A percentile compares a stretch with the other conserved stretches of the same genome.
These are phyloP conservation scores for Corchorus capsularis DNA, from an alignment of 345 rosid genomes.

Conservation along the genomic window DNA sequence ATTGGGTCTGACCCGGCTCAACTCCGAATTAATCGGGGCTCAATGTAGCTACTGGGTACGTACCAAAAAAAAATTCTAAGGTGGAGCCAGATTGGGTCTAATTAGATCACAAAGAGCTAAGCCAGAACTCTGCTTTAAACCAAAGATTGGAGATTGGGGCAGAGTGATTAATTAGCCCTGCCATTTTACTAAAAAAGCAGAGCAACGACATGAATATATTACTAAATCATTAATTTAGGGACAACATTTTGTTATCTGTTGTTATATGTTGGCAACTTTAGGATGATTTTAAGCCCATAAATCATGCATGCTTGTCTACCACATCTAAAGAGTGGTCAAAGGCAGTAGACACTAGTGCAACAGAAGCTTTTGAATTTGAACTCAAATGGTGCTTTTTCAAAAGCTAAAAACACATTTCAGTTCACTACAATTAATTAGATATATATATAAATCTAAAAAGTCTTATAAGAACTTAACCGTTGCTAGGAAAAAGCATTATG, in stretches of 20 bases:
- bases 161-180: neutral
- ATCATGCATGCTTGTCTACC: conserved; percentile 13
- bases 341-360: neutral
- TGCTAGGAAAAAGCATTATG: conserved; percentile 67
- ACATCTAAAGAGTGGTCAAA: neutral
- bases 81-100: neutral
- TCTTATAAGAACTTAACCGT: neutral
- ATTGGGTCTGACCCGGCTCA: too few species aligned
- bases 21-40: too few species aligned
- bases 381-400: conserved; percentile 7
- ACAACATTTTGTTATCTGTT: neutral
- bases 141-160: too few species aligned
- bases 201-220: neutral
- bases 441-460: neutral
- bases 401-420: neutral
- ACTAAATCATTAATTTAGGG: neutral
- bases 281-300: neutral
- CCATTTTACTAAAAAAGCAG: neutral
- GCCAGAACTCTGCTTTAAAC: too few species aligned
- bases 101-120: neutral
- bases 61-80: neutral
- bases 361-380: neutral
- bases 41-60: too few species aligned
- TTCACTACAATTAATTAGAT: neutral
- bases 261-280: neutral